Base-by-base conservation (phyloP, 306 rosid genomes). In the Glycine soja region DNA sequence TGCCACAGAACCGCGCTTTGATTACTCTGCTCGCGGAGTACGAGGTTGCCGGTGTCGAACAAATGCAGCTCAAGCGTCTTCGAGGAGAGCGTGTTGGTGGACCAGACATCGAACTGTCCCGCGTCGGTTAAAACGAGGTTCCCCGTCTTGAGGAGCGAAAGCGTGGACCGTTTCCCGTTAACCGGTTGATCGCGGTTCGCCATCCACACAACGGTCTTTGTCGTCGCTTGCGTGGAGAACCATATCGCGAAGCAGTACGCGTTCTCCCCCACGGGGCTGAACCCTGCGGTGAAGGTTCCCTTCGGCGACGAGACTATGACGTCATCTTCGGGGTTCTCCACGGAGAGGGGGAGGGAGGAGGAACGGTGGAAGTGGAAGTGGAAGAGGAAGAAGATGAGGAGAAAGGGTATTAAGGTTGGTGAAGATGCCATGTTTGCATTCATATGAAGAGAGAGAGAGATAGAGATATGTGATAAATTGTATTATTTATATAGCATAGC, bases 1-100 rank as follows among this genome's bases (percentile, higher is more conserved):
- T 87, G 79, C 90, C 90, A 85, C 13, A 87, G 12, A 70, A 57
- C 45, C 32, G 30, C 48, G n/a, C 8, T 24, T 5, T 3, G 10
- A 24, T 70, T 70, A 40, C 0, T 70, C 75, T 19, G 58, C 1
- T 47, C 12, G 34, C 43, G 75, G 43, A 70, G 75, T 1, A 70
- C 75, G 19, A 70, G 75, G 45, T 70, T 70, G 2, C 58, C 75
- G 12, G 42, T 19, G 19, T 70, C 75, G 19, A 5, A 32, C 43
- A 70, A 24, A 48, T 11, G 75, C 75, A 70, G 6, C 43, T 70
- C 58, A 0, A 70, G 42, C n/a, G 45, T 42, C 0, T 70, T 6
- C 4, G 18, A 0, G 1, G 59, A 47, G 3, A 1, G 42, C 0
- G 75, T 70, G 4, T 7, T 3, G 42, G 19, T 47, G 19, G 36